Base-by-base conservation (phyloP, 2,329 filamentous ascomycete genomes). In the Aspergillus amoenus region DNA sequence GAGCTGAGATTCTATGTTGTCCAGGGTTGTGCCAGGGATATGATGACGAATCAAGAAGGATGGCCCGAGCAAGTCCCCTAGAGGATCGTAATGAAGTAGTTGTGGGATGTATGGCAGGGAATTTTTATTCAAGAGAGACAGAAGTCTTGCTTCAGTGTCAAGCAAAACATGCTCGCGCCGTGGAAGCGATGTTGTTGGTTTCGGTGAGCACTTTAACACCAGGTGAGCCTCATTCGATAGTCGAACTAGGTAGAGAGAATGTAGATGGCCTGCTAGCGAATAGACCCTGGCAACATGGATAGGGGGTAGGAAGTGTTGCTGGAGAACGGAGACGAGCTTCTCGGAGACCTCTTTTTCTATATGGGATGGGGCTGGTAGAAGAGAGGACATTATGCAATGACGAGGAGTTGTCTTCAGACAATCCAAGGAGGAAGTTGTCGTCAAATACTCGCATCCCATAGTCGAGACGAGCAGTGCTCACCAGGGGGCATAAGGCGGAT, bases 21-120 rank as follows among this genome's bases (percentile, higher is more conserved):
- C 63, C 27, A 76, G 64, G 15, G 68, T 69, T 34, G 59, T 62
- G 3, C 76, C 76, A 18, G 62, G 61, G 17, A 77, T 55, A 57
- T 72, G 71, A 45, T 73, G 71, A 18, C 73, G 71, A 13, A 78
- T 56, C 34, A 77, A 63, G 55, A 73, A 75, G n/a, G 72, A 60
- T 43, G 69, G 68, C 3, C 66, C 68, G 5, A 71, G 61, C 5
- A 60, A 52, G 12, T 58, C 61, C 5, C 67, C 65, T 24, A 64
- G 61, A 6, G 67, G 65, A 50, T 75, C 70, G 57, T 75, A 75
- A 61, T 72, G 66, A 37, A 77, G 66, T 5, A 78, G 63, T 27
- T 68, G 68, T 0, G 76, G 75, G 42, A 76, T 70, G 52, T 66
- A 72, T 34, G 74, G 66, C 21, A 69, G 67, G 21, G 64, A 61